These are phyloP conservation scores for Gossypium ekmanianum DNA, from an alignment of 345 rosid genomes.

Conservation along the genomic window DNA sequence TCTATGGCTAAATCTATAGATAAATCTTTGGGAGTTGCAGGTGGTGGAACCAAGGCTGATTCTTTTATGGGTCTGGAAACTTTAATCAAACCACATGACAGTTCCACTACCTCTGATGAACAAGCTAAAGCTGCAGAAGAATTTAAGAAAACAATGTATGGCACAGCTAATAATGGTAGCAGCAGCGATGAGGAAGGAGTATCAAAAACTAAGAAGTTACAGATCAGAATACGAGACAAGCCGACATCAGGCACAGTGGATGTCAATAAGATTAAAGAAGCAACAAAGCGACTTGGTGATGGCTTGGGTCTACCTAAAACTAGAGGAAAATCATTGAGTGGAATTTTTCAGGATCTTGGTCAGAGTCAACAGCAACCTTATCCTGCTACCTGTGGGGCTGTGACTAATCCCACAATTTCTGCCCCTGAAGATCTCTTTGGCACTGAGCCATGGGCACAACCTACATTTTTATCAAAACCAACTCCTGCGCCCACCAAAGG, in stretches of 20 bases:
- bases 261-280: constrained; percentile 93
- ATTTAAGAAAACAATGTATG: constrained; percentile 92
- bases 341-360: constrained; percentile 61
- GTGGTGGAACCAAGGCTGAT: constrained; percentile 42
- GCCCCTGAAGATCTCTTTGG: constrained; percentile 68
- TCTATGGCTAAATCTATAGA: constrained; percentile 44
- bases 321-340: constrained; percentile 62
- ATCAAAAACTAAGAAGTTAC: constrained; percentile 62
- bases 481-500: constrained; percentile 39
- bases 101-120: constrained; percentile 59
- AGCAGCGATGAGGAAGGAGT: constrained; percentile 93
- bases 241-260: constrained; percentile 77
- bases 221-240: constrained; percentile 88
- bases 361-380: constrained; percentile 49
- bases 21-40: constrained; percentile 43
- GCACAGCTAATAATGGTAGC: constrained; percentile 73
- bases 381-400: constrained; percentile 30
- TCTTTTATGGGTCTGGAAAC: constrained; percentile 84
- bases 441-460: constrained; percentile 46
- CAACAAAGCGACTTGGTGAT: constrained; percentile 81
- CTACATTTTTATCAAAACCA: constrained; percentile 48
- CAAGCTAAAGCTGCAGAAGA: constrained; percentile 97
- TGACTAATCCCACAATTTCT: constrained; percentile 44
- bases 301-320: constrained; percentile 64
- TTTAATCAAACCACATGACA: constrained; percentile 40